Conservation (phyloP, 164 flowering plant genomes). For the Macadamia integrifolia region DNA sequence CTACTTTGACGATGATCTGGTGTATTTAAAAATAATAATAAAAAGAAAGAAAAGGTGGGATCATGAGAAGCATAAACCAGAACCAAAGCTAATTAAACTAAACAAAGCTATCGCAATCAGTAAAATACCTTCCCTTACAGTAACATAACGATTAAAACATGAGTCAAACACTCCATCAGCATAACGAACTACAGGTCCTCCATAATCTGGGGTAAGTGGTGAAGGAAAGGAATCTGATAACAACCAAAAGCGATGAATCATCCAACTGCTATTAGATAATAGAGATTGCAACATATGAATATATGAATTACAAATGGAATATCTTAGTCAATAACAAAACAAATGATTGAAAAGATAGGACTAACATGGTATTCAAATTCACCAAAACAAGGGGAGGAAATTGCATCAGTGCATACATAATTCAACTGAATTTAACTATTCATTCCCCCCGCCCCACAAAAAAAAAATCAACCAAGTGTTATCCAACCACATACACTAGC, state of each 20-base stretch:
- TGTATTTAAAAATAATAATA: conserved; percentile 3
- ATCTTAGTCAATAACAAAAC: too few species aligned
- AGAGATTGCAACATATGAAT: background rate
- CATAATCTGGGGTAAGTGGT: conserved; percentile 58
- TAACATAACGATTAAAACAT: conserved; percentile 38
- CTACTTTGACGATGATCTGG: conserved; percentile 70
- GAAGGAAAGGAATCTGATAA: conserved; percentile 32
- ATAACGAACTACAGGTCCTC: conserved; percentile 41
- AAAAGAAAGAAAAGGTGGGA: background rate
- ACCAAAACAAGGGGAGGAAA: too few species aligned
- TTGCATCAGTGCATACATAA: too few species aligned
- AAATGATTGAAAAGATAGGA: too few species aligned
- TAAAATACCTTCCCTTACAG: conserved; percentile 48
- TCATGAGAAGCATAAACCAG: background rate
- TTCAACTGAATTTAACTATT: too few species aligned
- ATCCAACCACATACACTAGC: too few species aligned
- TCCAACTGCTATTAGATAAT: background rate
- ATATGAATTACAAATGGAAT: too few species aligned
- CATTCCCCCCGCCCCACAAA: too few species aligned
- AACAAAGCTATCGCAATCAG: background rate
- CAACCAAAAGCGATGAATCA: background rate
- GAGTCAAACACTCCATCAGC: conserved; percentile 63
- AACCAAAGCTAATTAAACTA: background rate
- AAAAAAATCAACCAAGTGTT: too few species aligned
- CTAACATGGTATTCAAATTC: too few species aligned